Base-by-base conservation (phyloP, 495 filamentous ascomycete genomes). In the Ascodesmis nigricans region DNA sequence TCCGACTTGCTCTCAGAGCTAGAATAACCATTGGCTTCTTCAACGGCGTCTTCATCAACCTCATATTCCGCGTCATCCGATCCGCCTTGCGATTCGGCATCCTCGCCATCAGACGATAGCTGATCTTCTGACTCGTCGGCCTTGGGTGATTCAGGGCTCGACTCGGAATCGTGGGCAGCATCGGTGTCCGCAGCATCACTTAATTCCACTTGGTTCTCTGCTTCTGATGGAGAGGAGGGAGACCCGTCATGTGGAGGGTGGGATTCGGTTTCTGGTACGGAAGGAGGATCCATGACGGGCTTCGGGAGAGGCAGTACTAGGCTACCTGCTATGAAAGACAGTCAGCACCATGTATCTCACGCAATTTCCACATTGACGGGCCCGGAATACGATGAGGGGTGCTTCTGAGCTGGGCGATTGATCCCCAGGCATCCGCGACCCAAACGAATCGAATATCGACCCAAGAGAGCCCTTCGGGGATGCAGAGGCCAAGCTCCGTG, bases 41-140 rank as follows among this genome's bases (percentile, higher is more conserved):
- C 33, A 32, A 27, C 38, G 29, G 47, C 42, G 21, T 37, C 35
- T 15, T 20, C 39, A 40, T 48, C 45, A 30, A 52, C 38, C 35
- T 52, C 48, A 35, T 47, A 52, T 26, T 52, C 48, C 15, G 36
- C 48, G 21, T 52, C 48, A 29, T 52, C 48, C 2, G 48, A 52
- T 39, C 42, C 35, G 19, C 43, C 43, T n/a, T n/a, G n/a, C 16
- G 11, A 16, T 18, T 46, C 48, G 20, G 19, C 43, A 36, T 35
- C 47, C 17, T 51, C 48, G 31, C 47, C 48, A 9, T 33, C 39
- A 10, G 48, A 52, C 30, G 47, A 51, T 21, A 34, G 44, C n/a
- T 40, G 13, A 20, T 49, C 40, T 15, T 48, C 46, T 21, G 33
- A 32, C 26, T 45, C 45, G 4, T 47, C 48, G 27, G 39, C 44